Conservation (phyloP, 2,329 filamentous ascomycete species). For the Trichoderma breve region DNA sequence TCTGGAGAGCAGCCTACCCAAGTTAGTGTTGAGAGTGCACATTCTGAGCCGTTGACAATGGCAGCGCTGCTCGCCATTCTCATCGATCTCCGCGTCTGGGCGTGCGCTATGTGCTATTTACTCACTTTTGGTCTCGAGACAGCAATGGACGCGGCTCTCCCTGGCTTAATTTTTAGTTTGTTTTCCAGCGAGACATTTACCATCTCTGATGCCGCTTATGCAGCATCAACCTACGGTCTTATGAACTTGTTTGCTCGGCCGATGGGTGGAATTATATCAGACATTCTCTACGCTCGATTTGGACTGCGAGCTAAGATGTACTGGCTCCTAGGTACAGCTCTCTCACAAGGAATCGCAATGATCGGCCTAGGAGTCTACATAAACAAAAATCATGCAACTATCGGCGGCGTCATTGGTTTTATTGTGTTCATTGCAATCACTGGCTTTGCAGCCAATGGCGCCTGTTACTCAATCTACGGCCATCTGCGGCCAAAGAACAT, state of each 20-base stretch:
- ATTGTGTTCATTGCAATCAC: slow-evolving; percentile 77
- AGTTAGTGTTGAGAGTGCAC: neutral
- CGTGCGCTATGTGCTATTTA: slow-evolving; percentile 50
- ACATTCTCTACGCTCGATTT: slow-evolving; percentile 46
- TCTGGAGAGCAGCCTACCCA: neutral
- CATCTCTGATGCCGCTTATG: slow-evolving; percentile 57
- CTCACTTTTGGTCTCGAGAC: slow-evolving; percentile 64
- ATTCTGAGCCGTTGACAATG: neutral
- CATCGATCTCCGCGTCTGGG: slow-evolving; percentile 56
- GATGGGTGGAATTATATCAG: slow-evolving; percentile 58
- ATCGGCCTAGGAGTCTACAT: slow-evolving; percentile 56
- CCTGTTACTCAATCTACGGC: slow-evolving; percentile 82
- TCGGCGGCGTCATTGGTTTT: slow-evolving; percentile 69
- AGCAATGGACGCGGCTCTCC: slow-evolving; percentile 59
- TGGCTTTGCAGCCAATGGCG: slow-evolving; percentile 79
- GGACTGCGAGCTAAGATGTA: slow-evolving; percentile 38
- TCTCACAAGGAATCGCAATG: slow-evolving; percentile 57
- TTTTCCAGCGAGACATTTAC: slow-evolving; percentile 54
- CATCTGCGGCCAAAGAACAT: slow-evolving; percentile 84
- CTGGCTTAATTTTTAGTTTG: slow-evolving; percentile 58
- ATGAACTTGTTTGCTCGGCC: slow-evolving; percentile 68
- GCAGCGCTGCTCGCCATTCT: slow-evolving; percentile 46
- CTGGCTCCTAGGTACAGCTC: slow-evolving; percentile 56
- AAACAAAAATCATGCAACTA: slow-evolving; percentile 57
- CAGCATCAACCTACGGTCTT: slow-evolving; percentile 63